phyloP scores from a whole-genome alignment of 345 rosid species.

The Ceriops decandra region DNA sequence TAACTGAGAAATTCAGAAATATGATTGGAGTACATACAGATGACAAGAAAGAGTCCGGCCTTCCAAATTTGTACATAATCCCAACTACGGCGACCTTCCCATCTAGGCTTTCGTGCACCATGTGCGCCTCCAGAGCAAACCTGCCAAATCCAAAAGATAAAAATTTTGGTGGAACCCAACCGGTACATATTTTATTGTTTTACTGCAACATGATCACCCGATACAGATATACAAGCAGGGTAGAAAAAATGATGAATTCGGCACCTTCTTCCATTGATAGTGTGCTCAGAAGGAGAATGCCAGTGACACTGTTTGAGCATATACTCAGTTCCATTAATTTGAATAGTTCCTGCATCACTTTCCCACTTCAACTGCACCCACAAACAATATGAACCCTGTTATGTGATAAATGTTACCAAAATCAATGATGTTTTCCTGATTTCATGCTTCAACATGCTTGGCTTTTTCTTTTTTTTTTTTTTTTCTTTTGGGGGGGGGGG shows the following conservation, averaged over 20 bases:
- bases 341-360: constrained; percentile 43
- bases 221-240: too few species aligned
- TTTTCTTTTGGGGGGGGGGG: too few species aligned
- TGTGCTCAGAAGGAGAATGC: constrained; percentile 63
- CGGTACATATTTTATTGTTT: too few species aligned
- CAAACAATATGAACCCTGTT: not conserved
- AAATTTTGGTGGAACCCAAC: not conserved
- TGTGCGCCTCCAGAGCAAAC: constrained; percentile 58
- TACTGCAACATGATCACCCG: too few species aligned
- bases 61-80: constrained; percentile 61
- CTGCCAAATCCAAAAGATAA: constrained; percentile 22
- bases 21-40: constrained; percentile 29
- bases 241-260: too few species aligned
- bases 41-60: constrained; percentile 58
- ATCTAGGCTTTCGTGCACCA: constrained; percentile 65
- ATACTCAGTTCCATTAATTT: constrained; percentile 39
- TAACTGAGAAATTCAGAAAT: too few species aligned
- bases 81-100: constrained; percentile 68
- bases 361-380: constrained; percentile 48
- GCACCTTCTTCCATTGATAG: constrained; percentile 43
- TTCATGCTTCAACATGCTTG: too few species aligned
- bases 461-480: too few species aligned
- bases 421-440: too few species aligned
- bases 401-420: too few species aligned
- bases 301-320: constrained; percentile 46